Base-by-base conservation (phyloP, 139 green algal genomes). In the Coelastrella sp. region DNA sequence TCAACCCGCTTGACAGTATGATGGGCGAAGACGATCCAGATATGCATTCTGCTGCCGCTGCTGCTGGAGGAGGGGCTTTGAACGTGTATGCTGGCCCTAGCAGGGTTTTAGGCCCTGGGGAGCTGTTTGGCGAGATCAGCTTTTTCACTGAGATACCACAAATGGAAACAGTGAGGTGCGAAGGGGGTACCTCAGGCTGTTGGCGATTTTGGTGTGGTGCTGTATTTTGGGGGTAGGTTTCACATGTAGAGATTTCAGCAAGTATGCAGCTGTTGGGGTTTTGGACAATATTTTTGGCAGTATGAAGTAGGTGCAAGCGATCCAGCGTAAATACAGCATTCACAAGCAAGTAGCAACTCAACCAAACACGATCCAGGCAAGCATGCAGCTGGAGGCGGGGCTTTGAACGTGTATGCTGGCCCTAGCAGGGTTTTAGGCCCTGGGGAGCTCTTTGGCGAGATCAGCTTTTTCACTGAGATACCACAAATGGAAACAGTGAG, bases 111-210 rank as follows among this genome's bases (percentile, higher is more conserved):
- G 87, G 87, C 3, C 77, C 79, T 47, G 87, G 87, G 19, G 87
- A 91, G 20, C 7, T 79, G 23, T 91, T 91, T 81, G 87, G 87
- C 4, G 87, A 86, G 66, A 86, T 91, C 85, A 82, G 56, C 87
- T 91, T 91, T 60, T 91, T 91, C 22, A 91, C 87, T 14, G 87
- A 91, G 78, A 91, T 91, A 22, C 87, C 87, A 20, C 87, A 91
- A 20, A 91, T 91, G 87, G 79, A 85, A 56, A 91, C 77, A 20
- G 87, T 91, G 5, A 80, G 79, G 87, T 91, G 79, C 23, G 56
- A 68, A 22, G 78, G 23, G 22, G 56, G 76, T 4, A 58, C 76
- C 73, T 32, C 17, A 47, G 32, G 32, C 32, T 47, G 32, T 47
- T 47, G 32, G 32, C 32, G 0, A 47, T 47, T 47, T 47, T 47